phyloP scores from a whole-genome alignment of 2,329 filamentous ascomycete genomes.

The Penicillium sp. region DNA sequence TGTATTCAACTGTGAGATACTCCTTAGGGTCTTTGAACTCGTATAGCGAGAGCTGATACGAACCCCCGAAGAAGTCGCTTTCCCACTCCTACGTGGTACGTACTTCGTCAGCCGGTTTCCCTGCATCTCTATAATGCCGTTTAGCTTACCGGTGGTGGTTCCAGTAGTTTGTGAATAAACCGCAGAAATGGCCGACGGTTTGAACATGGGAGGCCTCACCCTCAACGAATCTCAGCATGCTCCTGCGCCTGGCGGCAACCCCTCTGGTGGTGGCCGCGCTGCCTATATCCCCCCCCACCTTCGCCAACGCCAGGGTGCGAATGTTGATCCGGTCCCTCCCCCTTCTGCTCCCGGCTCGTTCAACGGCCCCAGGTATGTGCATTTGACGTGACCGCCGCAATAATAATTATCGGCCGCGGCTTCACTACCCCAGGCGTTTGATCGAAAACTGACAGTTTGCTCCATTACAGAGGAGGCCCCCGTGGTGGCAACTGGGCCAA shows the following conservation, averaged over 20 bases:
- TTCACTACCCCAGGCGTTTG: not conserved
- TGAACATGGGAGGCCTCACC: constrained; percentile 47
- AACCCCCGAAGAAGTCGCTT: constrained; percentile 11
- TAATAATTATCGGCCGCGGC: constrained; percentile 9
- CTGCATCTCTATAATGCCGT: not conserved
- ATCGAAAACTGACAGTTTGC: constrained; percentile 9
- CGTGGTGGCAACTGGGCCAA: constrained; percentile 57
- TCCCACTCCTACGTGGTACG: constrained; percentile 19
- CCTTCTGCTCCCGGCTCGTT: constrained; percentile 27
- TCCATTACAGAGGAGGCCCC: constrained; percentile 32
- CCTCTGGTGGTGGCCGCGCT: constrained; percentile 58
- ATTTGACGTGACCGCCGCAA: constrained; percentile 39
- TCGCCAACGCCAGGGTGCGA: constrained; percentile 49
- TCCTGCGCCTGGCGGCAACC: constrained; percentile 37
- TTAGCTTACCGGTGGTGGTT: constrained; percentile 15
- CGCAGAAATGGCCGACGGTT: constrained; percentile 47
- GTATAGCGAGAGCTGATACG: constrained; percentile 12
- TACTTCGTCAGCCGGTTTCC: constrained; percentile 1
- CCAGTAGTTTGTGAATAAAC: constrained; percentile 21
- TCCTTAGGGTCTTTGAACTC: constrained; percentile 14
- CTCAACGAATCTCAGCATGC: constrained; percentile 69
- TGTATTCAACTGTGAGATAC: constrained; percentile 24
- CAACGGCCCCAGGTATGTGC: constrained; percentile 31
- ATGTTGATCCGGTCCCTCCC: constrained; percentile 45
- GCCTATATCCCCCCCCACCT: constrained; percentile 71